Base-by-base conservation (phyloP, 495 filamentous ascomycete species). In the Trichoderma gamsii region DNA sequence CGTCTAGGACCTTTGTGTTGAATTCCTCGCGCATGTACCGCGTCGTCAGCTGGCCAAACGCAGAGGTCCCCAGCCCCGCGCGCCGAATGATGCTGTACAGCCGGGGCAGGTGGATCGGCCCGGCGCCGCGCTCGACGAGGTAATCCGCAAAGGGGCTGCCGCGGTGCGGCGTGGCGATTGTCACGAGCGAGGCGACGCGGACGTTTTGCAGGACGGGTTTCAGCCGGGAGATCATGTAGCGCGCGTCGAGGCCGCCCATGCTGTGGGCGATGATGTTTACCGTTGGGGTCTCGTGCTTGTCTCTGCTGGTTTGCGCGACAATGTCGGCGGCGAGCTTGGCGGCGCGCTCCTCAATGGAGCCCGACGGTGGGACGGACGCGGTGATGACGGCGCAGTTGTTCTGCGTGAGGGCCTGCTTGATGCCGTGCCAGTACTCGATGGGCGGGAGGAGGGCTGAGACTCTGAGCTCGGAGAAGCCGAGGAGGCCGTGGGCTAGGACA, bases 391-490 rank as follows among this genome's bases (percentile, higher is more conserved):
- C 85, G 21, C 92, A 82, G 4, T 87, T 88, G 69, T 90, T 89
- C 61, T 88, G 84, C 12, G 76, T 79, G 23, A 97, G 79, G 3
- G 90, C 92, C 68, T 95, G 90, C 44, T 84, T 87, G 70, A 98
- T 97, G 1, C 94, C 94, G 43, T 90, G 87, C 94, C 94, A 98
- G 76, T 98, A 98, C 46, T 90, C 86, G 27, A 98, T 86, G 3
- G 88, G 84, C 0, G 92, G 93, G 3, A 97, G 76, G 69, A 84
- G 84, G 15, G 92, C 90, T 11, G 86, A 89, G 6, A 96, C 78
- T 41, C 82, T 88, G 64, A 97, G 79, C 75, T 97, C 89, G 68
- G 92, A 88, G 76, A 99, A 99, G 44, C 94, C 94, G 46, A 99
- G 80, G 41, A 99, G 83, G 51, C 94, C 94, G 80, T 99, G 94